Evolutionary conservation across 441 rosid genomes (phyloP).

Genomic region (Cnidoscolus chayamansa): DNA sequence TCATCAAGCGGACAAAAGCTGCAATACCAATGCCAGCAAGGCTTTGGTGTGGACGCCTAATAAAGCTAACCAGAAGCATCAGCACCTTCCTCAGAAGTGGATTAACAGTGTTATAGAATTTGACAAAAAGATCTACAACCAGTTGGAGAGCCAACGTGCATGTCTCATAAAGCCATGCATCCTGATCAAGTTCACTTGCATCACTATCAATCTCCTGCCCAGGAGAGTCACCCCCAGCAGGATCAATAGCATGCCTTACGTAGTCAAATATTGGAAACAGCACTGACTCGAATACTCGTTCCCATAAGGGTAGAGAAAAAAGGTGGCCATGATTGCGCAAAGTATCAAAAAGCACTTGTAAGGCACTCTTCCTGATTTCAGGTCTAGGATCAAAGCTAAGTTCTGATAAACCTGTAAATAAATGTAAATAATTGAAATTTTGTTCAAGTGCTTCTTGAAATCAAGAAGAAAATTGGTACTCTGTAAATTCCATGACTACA

Average conservation of each 20-base stretch:
- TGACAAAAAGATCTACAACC: constrained; percentile 99
- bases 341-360: constrained; percentile 88
- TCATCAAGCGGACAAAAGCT: constrained; percentile 98
- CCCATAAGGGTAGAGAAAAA: constrained; percentile 89
- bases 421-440: constrained; percentile 17
- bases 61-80: constrained; percentile 86
- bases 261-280: constrained; percentile 98
- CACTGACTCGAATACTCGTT: constrained; percentile 87
- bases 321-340: constrained; percentile 97
- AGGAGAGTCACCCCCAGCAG: constrained; percentile 69
- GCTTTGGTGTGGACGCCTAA: constrained; percentile 98
- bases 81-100: constrained; percentile 90
- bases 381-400: constrained; percentile 99
- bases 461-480: background rate
- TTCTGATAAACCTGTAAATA: constrained; percentile 84
- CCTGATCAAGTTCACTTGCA: constrained; percentile 79
- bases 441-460: background rate
- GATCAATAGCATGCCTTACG: constrained; percentile 98
- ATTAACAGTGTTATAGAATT: constrained; percentile 84
- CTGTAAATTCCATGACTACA: background rate
- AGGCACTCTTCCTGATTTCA: constrained; percentile 96
- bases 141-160: constrained; percentile 98
- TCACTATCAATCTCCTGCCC: constrained; percentile 62
- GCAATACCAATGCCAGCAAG: constrained; percentile 99
- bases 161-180: constrained; percentile 99